These are phyloP conservation scores for Backusella sp. DNA, from an alignment of 192 early-diverging fungal species.

Conservation along the genomic window DNA sequence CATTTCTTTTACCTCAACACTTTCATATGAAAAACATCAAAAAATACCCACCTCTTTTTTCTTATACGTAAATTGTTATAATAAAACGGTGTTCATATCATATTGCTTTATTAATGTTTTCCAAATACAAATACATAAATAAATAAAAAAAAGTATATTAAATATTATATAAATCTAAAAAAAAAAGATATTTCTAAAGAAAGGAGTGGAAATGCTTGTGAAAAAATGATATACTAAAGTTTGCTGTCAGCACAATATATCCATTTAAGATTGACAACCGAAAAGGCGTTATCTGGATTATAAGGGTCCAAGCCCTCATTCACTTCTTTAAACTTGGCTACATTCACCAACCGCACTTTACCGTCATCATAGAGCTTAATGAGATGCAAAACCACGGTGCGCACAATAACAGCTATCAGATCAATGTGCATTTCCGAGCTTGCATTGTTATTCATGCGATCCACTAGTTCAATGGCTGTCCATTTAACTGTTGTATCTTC, in stretches of 20 bases:
- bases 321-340: background rate
- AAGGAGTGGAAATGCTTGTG: background rate
- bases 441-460: background rate
- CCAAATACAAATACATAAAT: background rate
- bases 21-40: background rate
- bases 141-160: background rate
- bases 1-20: background rate
- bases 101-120: background rate
- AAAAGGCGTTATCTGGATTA: conserved; percentile 1
- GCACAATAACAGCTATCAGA: background rate
- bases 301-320: background rate
- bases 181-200: background rate
- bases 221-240: background rate
- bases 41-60: background rate
- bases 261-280: background rate
- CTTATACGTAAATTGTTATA: background rate
- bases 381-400: background rate
- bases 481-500: background rate
- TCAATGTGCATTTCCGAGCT: background rate
- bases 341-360: background rate
- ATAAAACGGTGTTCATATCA: background rate
- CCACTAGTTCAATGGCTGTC: background rate
- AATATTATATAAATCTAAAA: background rate
- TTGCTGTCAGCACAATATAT: background rate
- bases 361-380: conserved; percentile 2